Percentiles rank a stretch among this genome's conserved stretches.
Evolutionary conservation across 2,329 filamentous ascomycete species (phyloP).

Genomic region (Lecanoromycetidae sp.): DNA sequence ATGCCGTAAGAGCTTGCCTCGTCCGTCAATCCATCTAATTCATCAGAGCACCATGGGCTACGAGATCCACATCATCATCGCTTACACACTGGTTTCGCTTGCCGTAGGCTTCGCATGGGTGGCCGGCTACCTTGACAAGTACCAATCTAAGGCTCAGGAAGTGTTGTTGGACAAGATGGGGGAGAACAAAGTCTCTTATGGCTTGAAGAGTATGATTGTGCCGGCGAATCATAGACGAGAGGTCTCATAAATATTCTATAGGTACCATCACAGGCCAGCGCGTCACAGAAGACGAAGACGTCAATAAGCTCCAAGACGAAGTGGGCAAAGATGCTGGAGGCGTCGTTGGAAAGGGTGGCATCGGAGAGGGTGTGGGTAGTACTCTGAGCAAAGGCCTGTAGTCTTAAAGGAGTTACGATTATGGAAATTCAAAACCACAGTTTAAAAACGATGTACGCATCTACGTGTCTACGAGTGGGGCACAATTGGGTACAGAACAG

Average conservation of each 20-base stretch:
- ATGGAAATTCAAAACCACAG: no score
- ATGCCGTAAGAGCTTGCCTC: no score
- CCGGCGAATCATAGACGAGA: no score
- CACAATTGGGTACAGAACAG: no score
- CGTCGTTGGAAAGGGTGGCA: slow-evolving; percentile 15
- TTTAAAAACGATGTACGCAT: no score
- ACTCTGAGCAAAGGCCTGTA: slow-evolving; percentile 15
- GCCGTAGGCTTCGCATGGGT: slow-evolving; percentile 22
- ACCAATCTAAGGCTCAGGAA: slow-evolving; percentile 24
- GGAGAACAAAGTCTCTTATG: slow-evolving; percentile 21
- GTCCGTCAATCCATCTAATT: no score
- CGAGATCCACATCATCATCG: slow-evolving; percentile 11
- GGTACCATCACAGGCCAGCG: slow-evolving; percentile 11
- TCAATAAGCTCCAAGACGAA: slow-evolving; percentile 15
- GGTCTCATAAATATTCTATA: no score
- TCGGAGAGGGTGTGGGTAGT: slow-evolving; percentile 12
- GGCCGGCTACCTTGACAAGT: slow-evolving; percentile 22
- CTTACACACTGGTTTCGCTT: slow-evolving; percentile 11
- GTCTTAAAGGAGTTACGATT: no score
- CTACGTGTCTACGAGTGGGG: no score
- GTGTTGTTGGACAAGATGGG: slow-evolving; percentile 23
- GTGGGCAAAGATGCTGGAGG: slow-evolving; percentile 14
- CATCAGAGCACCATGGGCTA: slow-evolving; percentile 13
- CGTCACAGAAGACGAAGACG: slow-evolving; percentile 13
- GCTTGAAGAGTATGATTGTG: slow-evolving; percentile 14